Percentiles rank a stretch among this genome's conserved stretches.
Evolutionary conservation across 108 stramenopile species (phyloP).

Genomic region (Chaetoceros tenuissimus): DNA sequence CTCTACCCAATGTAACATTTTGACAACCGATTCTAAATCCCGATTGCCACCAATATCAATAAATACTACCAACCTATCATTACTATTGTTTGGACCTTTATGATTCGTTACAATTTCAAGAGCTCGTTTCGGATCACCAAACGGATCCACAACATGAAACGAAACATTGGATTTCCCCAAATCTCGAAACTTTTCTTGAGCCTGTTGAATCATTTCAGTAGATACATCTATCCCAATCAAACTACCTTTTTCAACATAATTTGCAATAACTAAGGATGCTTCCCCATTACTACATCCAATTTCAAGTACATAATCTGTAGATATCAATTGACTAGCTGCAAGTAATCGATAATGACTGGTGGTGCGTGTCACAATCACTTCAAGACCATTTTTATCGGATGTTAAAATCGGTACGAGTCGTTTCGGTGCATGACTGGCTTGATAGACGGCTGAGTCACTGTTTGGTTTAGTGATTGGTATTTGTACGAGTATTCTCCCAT

Average conservation of each 20-base stretch:
- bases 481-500: background rate
- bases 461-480: conserved; percentile 7
- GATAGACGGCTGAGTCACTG: conserved; percentile 11
- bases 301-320: conserved; percentile 58
- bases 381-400: background rate
- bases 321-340: conserved; percentile 34
- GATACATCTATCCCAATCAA: conserved; percentile 77
- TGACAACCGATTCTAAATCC: conserved; percentile 39
- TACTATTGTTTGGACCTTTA: conserved; percentile 2
- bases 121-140: conserved; percentile 59
- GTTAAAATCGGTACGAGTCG: background rate
- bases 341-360: conserved; percentile 55
- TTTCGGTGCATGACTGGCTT: conserved; percentile 11
- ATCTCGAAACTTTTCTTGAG: conserved; percentile 5
- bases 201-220: conserved; percentile 44
- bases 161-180: conserved; percentile 7
- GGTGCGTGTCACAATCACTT: conserved; percentile 41
- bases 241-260: conserved; percentile 14
- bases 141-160: conserved; percentile 43
- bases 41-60: conserved; percentile 86
- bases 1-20: conserved; percentile 64
- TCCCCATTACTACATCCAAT: conserved; percentile 80
- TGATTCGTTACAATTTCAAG: conserved; percentile 3
- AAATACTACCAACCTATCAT: conserved; percentile 37
- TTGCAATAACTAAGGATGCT: conserved; percentile 32